These are phyloP conservation scores for Coelastrella sp. DNA, from an alignment of 139 green algal species.

Conservation along the genomic window DNA sequence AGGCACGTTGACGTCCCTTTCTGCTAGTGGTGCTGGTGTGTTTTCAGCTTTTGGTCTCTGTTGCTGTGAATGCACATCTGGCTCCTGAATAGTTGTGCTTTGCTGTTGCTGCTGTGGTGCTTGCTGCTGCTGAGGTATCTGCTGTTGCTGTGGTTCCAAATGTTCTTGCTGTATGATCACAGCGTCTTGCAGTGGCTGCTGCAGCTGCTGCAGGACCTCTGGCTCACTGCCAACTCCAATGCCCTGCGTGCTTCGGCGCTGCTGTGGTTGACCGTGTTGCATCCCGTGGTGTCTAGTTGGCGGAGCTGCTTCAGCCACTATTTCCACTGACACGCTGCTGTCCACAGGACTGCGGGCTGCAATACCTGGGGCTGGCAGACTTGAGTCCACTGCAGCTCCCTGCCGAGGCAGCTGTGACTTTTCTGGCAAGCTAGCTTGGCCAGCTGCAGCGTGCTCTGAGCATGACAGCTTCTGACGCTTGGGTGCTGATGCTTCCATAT, in stretches of 20 bases:
- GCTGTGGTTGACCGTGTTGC: background rate
- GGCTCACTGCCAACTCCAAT: background rate
- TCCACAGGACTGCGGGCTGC: no score
- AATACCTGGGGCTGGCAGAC: no score
- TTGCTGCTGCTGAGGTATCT: background rate
- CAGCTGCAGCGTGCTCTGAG: background rate
- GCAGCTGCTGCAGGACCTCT: conserved; percentile 1
- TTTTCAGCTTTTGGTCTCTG: no score
- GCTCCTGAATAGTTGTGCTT: background rate
- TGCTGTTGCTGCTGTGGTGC: background rate
- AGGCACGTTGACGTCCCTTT: background rate
- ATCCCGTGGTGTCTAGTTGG: background rate
- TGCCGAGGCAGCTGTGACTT: no score
- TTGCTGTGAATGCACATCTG: background rate
- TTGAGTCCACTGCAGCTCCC: no score
- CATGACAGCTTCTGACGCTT: background rate
- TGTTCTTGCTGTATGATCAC: background rate
- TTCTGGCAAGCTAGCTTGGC: no score
- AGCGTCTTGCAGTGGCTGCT: background rate
- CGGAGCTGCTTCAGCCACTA: background rate
- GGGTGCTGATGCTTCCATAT: background rate
- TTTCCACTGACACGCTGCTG: no score
- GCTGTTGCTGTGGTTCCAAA: background rate
- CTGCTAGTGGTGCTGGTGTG: conserved; percentile 9
- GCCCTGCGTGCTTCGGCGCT: background rate